phyloP scores from a whole-genome alignment of 1,284 basidiomycete genomes.

The Wallemia mellicola region DNA sequence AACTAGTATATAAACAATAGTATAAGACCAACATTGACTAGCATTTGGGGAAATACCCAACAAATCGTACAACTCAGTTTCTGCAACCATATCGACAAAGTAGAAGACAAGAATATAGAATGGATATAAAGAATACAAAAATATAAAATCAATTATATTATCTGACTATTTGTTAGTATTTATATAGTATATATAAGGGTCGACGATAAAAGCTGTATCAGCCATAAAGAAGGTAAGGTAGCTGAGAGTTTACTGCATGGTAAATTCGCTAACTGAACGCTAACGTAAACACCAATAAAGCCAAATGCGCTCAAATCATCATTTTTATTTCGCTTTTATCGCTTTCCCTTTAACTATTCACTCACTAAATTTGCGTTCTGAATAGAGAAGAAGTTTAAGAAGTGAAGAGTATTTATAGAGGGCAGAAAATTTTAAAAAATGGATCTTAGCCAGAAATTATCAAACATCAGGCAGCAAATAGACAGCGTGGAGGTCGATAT shows the following conservation, averaged over 20 bases:
- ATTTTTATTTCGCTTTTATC: not conserved
- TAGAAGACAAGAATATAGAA: too few relatives aligned
- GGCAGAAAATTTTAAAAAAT: not conserved
- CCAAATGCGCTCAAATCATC: constrained; percentile 1
- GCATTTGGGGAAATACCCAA: not conserved
- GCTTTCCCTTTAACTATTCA: not conserved
- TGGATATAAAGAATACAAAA: not conserved
- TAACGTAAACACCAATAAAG: not conserved
- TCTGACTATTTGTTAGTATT: too few relatives aligned
- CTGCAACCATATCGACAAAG: not conserved
- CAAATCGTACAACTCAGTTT: not conserved
- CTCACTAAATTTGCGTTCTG: not conserved
- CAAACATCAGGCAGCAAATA: not conserved
- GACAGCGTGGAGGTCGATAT: not conserved
- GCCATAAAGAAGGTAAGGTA: not conserved
- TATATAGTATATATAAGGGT: not conserved
- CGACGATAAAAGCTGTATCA: not conserved
- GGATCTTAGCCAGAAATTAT: not conserved
- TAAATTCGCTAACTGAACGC: not conserved
- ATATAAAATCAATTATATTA: not conserved
- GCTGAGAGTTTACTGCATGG: constrained; percentile 1
- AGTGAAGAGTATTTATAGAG: not conserved
- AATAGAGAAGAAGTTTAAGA: not conserved
- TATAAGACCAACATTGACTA: not conserved
- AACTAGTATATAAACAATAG: not conserved